Evolutionary conservation across 2,329 filamentous ascomycete genomes (phyloP).

Genomic region (Bipolaris sorokiniana): DNA sequence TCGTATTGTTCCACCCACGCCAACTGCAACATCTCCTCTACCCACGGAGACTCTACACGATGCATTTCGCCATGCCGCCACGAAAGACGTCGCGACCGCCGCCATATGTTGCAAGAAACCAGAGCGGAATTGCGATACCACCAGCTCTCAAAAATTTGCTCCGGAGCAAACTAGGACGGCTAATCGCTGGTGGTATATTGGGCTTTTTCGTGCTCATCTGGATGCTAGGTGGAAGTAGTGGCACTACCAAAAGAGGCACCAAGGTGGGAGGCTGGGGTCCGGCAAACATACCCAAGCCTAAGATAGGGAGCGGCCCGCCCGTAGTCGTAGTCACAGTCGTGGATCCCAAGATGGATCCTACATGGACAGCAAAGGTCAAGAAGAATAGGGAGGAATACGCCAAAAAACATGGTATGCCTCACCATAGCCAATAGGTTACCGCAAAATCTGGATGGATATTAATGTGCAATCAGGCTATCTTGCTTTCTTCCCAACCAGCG

Average conservation of each 20-base stretch:
- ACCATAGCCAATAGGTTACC: background rate
- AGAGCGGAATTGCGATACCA: conserved; percentile 45
- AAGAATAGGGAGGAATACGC: conserved; percentile 88
- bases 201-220: conserved; percentile 57
- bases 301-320: conserved; percentile 56
- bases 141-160: conserved; percentile 55
- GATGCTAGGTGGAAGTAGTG: conserved; percentile 44
- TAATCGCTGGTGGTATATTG: conserved; percentile 63
- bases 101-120: conserved; percentile 69
- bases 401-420: conserved; percentile 72
- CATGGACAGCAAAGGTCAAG: conserved; percentile 75
- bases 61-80: conserved; percentile 91
- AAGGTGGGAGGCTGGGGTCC: conserved; percentile 18
- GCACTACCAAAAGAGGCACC: conserved; percentile 18
- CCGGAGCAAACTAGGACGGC: conserved; percentile 65
- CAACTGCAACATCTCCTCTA: conserved; percentile 24
- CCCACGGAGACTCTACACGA: conserved; percentile 35
- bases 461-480: conserved; percentile 70
- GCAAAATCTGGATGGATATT: background rate
- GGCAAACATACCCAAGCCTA: conserved; percentile 36
- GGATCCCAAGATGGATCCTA: conserved; percentile 69
- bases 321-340: conserved; percentile 85
- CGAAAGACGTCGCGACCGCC: conserved; percentile 81
- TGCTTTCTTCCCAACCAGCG: conserved; percentile 78
- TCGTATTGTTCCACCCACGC: conserved; percentile 25